Conservation (phyloP, 2,329 filamentous ascomycete genomes). For the Helotiales sp. region DNA sequence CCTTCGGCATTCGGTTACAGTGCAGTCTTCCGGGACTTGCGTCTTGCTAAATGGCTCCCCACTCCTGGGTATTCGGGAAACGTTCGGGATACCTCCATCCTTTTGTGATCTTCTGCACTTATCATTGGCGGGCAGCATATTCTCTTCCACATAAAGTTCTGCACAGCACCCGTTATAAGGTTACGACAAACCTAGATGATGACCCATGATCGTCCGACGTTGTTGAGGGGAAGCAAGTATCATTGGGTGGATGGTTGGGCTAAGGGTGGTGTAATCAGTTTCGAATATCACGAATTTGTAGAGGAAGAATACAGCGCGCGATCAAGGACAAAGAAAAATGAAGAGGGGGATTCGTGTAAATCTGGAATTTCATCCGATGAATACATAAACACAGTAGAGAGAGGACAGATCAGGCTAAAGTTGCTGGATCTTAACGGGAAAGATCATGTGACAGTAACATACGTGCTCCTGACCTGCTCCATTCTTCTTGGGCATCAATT, state of each 20-base stretch:
- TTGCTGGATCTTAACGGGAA: too few relatives aligned
- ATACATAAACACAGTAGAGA: not conserved
- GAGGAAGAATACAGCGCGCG: not conserved
- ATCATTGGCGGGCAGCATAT: slow-evolving; percentile 12
- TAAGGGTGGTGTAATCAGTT: slow-evolving; percentile 28
- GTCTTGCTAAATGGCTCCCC: slow-evolving; percentile 9
- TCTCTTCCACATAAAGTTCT: not conserved
- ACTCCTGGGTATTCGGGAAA: slow-evolving; percentile 16
- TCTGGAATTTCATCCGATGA: not conserved
- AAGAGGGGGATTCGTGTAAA: too few relatives aligned
- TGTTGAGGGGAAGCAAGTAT: slow-evolving; percentile 1
- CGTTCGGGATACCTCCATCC: slow-evolving; percentile 17
- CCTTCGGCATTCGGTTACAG: not conserved
- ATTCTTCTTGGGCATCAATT: too few relatives aligned
- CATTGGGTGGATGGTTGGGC: slow-evolving; percentile 22
- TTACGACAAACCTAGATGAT: not conserved
- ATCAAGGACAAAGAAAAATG: slow-evolving; percentile 6
- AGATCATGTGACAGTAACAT: slow-evolving; percentile 10
- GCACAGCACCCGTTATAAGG: not conserved
- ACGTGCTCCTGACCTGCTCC: too few relatives aligned
- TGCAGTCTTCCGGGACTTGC: slow-evolving; percentile 13
- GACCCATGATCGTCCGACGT: slow-evolving; percentile 4
- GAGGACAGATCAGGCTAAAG: not conserved
- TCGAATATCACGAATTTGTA: slow-evolving; percentile 23
- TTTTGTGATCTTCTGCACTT: not conserved